Evolutionary conservation across 805 yeast species (phyloP), one percentile per base, ranked within the genome.

Genomic region (Hanseniaspora vineae): DNA sequence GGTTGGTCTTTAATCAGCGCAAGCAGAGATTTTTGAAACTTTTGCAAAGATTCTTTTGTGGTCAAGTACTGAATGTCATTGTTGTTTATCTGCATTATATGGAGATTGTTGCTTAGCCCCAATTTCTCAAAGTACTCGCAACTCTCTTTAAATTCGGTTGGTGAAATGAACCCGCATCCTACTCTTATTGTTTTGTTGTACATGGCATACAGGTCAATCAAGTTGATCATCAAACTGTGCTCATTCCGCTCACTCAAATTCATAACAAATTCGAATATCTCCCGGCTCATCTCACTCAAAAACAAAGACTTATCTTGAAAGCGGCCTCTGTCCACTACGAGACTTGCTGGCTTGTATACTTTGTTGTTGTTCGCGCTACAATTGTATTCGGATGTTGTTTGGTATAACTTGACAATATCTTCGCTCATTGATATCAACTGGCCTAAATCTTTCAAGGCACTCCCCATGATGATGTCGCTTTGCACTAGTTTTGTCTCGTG

Each of bases 351-450:
- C 32, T 51, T 40, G 29, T 23, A 23, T 32, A 44, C 55, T 47
- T 32, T 42, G 12, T 49, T 50, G n/a, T 14, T n/a, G 11, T 37
- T 37, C 17, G 17, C 19, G 15, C 14, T n/a, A 13, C 10, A 10
- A 33, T 46, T 49, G 18, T 50, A 52, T 29, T 64, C 43, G 35
- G 40, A 42, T 14, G 35, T 20, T 14, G 61, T 54, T 39, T 64
- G 62, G 19, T 74, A 81, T 31, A 88, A 61, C 35, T 68, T 65
- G 19, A 81, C 75, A 45, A 89, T 72, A 50, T 87, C 89, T 53
- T 76, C 76, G 2, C 89, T 94, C 54, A 84, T 76, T n/a, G 77
- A 71, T 80, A 85, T 81, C 46, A 88, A 67, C 42, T 80, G 80
- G 51, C 83, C 81, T 43, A 89, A 65, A 61, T 87, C 96, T 42